Evolutionary conservation across 306 rosid genomes (phyloP).

Genomic region (Acacia crassicarpa): DNA sequence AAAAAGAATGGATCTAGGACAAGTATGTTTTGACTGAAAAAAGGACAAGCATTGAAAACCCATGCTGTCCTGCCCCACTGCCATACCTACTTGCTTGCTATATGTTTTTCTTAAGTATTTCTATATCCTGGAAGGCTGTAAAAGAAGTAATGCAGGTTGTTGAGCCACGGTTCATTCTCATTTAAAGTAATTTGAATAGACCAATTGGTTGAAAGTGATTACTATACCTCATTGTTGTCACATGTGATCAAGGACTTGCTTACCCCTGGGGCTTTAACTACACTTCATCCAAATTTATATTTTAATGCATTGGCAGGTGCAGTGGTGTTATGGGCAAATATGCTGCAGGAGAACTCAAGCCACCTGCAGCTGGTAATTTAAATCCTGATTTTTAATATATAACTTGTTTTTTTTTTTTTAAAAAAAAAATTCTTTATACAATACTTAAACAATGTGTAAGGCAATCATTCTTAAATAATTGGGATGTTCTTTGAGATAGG

Average conservation of each 20-base stretch:
- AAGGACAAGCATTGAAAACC: neutral
- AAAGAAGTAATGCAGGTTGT: neutral
- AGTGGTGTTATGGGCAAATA: constrained; percentile 99
- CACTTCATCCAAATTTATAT: neutral
- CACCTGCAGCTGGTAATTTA: constrained; percentile 70
- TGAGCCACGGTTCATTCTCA: neutral
- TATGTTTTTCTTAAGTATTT: neutral
- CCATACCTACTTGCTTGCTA: neutral
- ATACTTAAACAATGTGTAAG: neutral
- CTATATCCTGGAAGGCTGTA: neutral
- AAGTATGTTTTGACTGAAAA: neutral
- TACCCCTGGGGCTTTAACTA: neutral
- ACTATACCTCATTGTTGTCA: neutral
- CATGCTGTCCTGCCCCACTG: neutral
- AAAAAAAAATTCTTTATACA: neutral
- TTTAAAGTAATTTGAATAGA: neutral
- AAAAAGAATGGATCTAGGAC: neutral
- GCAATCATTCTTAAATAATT: neutral
- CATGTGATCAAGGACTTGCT: constrained; percentile 1
- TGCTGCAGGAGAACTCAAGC: constrained; percentile 98
- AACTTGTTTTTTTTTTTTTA: neutral
- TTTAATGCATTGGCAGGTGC: constrained; percentile 67
- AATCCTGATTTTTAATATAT: constrained; percentile 6
- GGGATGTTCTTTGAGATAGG: neutral
- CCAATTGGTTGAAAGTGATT: neutral